Conservation (phyloP, 306 rosid genomes). For the Trifolium subterraneum region DNA sequence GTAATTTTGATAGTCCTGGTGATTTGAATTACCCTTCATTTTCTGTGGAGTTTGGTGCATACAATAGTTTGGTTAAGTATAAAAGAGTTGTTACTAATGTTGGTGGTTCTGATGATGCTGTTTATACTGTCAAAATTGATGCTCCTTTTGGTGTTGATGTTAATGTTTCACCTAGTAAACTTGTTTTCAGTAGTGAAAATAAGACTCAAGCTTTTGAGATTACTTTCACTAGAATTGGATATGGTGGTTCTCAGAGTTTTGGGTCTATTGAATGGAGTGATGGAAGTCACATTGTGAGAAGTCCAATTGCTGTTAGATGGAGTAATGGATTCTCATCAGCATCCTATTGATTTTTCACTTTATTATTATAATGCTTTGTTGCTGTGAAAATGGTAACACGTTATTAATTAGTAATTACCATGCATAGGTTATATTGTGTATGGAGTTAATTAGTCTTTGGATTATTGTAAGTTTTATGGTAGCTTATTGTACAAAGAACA, state of each 20-base stretch:
- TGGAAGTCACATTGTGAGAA: constrained; percentile 71
- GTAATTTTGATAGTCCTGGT: constrained; percentile 57
- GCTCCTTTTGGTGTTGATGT: constrained; percentile 71
- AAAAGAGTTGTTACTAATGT: constrained; percentile 77
- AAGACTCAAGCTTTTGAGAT: constrained; percentile 64
- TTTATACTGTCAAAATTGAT: constrained; percentile 64
- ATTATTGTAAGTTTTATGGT: constrained; percentile 15
- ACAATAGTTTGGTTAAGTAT: constrained; percentile 51
- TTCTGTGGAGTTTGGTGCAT: constrained; percentile 54
- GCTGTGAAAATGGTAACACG: constrained; percentile 26
- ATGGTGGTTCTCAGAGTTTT: constrained; percentile 43
- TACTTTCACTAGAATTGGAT: constrained; percentile 48
- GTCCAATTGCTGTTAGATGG: constrained; percentile 74
- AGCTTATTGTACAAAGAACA: constrained; percentile 37
- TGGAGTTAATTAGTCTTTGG: constrained; percentile 40
- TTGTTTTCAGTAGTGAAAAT: constrained; percentile 60
- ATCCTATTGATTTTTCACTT: constrained; percentile 54
- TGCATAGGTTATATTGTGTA: constrained; percentile 27
- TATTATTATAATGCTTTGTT: background rate
- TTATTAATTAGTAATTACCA: constrained; percentile 9
- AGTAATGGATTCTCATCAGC: constrained; percentile 56
- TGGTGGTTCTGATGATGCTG: constrained; percentile 63
- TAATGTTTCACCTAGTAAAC: constrained; percentile 59
- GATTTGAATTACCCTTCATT: constrained; percentile 91
- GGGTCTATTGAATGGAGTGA: constrained; percentile 87